phyloP scores from a whole-genome alignment of 306 rosid species.

The Vigna trinervia region DNA sequence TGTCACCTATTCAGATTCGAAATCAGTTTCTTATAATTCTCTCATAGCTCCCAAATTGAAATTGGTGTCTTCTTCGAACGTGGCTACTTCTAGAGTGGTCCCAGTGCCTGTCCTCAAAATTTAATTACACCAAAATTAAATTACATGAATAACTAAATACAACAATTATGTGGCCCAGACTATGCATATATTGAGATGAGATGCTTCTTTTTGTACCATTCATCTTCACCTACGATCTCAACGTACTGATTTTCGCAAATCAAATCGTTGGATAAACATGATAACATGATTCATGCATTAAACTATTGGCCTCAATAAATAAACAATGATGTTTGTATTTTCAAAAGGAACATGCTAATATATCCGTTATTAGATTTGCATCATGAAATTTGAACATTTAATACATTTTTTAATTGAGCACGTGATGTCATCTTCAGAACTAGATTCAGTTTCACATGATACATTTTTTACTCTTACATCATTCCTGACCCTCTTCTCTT shows the following conservation, averaged over 20 bases:
- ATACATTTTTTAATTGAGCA: conserved; percentile 22
- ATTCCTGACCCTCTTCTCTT: conserved; percentile 62
- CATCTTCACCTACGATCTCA: conserved; percentile 15
- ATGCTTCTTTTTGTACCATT: background rate
- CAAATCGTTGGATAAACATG: conserved; percentile 42
- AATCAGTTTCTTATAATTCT: conserved; percentile 15
- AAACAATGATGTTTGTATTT: conserved; percentile 32
- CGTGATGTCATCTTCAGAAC: conserved; percentile 53
- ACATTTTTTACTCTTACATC: conserved; percentile 62
- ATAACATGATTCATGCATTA: conserved; percentile 34
- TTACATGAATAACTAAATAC: too few species aligned
- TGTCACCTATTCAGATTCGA: conserved; percentile 47
- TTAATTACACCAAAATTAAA: conserved; percentile 10
- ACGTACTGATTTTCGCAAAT: conserved; percentile 34
- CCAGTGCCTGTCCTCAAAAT: conserved; percentile 36
- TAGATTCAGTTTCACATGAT: conserved; percentile 57
- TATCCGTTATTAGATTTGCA: conserved; percentile 38
- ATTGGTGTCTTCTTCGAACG: conserved; percentile 41
- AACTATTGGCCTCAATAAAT: conserved; percentile 24
- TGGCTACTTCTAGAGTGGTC: conserved; percentile 41
- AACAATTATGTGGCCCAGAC: too few species aligned
- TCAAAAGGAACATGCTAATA: conserved; percentile 7
- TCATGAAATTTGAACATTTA: conserved; percentile 30
- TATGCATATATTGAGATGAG: too few species aligned
- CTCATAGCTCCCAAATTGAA: background rate